Percentiles rank a stretch among this genome's conserved stretches.
phyloP scores from a whole-genome alignment of 202 grass and related monocot genomes.

The Setaria italica region DNA sequence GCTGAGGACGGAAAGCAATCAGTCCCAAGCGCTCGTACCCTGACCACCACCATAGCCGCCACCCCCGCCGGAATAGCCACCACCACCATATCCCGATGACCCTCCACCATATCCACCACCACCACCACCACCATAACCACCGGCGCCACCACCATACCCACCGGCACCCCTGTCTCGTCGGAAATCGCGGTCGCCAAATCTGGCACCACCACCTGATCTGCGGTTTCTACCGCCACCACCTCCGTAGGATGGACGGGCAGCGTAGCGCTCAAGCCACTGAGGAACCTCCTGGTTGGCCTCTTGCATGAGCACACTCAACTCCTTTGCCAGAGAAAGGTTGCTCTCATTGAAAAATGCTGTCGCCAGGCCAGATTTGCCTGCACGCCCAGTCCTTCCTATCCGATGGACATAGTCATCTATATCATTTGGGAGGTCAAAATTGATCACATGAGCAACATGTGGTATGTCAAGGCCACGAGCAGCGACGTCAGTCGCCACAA shows the following conservation, averaged over 20 bases:
- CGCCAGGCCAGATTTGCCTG: conserved; percentile 70
- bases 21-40: conserved; percentile 76
- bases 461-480: conserved; percentile 82
- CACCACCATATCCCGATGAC: conserved; percentile 42
- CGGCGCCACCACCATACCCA: conserved; percentile 32
- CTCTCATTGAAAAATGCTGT: conserved; percentile 84
- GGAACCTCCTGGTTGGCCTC: conserved; percentile 78
- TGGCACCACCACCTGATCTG: conserved; percentile 54
- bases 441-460: conserved; percentile 75
- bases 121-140: conserved; percentile 47
- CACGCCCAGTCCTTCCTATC: conserved; percentile 80
- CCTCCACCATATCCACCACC: conserved; percentile 38
- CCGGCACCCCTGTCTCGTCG: conserved; percentile 46
- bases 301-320: conserved; percentile 67
- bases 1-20: neutral
- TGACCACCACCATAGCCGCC: conserved; percentile 49
- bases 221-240: conserved; percentile 59
- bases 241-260: conserved; percentile 45
- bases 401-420: conserved; percentile 87
- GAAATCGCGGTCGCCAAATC: conserved; percentile 71
- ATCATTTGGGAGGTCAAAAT: conserved; percentile 87
- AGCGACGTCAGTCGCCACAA: conserved; percentile 82
- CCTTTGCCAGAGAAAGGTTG: conserved; percentile 53
- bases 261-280: conserved; percentile 57
- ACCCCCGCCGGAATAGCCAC: conserved; percentile 26